Evolutionary conservation across 2,329 filamentous ascomycete species (phyloP), one percentile per base, ranked within the genome.

Genomic region (Microdochium paspali): DNA sequence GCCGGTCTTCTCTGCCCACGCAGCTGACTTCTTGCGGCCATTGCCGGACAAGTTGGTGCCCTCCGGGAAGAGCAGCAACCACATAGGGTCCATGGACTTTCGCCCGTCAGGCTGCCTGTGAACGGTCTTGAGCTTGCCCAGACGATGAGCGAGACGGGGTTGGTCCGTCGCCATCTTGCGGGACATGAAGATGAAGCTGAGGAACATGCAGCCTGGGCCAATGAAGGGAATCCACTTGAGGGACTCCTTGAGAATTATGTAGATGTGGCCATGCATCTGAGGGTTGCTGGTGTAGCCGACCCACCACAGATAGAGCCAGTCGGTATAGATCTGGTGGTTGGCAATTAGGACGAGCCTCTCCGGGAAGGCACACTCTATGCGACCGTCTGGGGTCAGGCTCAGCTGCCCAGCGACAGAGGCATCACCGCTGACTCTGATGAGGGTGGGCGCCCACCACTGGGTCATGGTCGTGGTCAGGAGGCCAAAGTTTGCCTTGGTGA

Each of bases 261-360:
- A 94, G 58, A 95, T 76, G 60, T 89, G 85, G 10, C 90, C 89
- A 58, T 93, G 86, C 79, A 89, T 88, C 46, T 77, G 76, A 49
- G 85, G 86, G 2, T 57, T 64, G 59, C 83, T 84, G 24, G 86
- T 88, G 58, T 95, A 95, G n/a, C 83, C 87, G 24, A 89, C 83
- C 89, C 89, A 95, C 89, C 89, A 95, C 7, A 95, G 77, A 61
- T 95, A 95, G 9, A 94, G 67, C 89, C 88, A 95, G 66, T 95
- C 88, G 9, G 88, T 91, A 61, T 95, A 94, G 46, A 94, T 82
- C 77, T 93, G 87, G 61, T 95, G 89, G 61, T 95, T 95, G 24
- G 89, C 88, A 63, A 94, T 87, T 67, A 95, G 70, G 24, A 95
- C 77, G 60, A 94, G 70, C 44, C 89, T 79, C 60, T 93, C 84